These are phyloP conservation scores for Nemania diffusa DNA, from an alignment of 2,329 filamentous ascomycete species.

Conservation along the genomic window DNA sequence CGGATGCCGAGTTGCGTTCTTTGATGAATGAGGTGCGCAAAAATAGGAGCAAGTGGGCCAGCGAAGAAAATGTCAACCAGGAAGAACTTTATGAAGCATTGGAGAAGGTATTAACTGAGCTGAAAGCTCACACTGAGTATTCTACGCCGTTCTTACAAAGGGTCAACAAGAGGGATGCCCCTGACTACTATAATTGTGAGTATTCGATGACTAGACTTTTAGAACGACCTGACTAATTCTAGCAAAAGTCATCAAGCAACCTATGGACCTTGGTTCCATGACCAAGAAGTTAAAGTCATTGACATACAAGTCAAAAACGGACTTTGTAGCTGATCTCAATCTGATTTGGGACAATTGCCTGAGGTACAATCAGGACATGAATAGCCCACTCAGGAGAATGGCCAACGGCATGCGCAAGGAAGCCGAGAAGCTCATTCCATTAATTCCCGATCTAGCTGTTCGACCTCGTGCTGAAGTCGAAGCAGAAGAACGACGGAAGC, in stretches of 20 bases:
- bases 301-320: constrained; percentile 86
- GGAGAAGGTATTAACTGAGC: constrained; percentile 95
- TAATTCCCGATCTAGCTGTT: constrained; percentile 93
- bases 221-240: constrained; percentile 32
- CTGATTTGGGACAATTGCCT: constrained; percentile 98
- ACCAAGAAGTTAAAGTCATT: constrained; percentile 93
- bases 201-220: constrained; percentile 36
- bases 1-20: constrained; percentile 89
- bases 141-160: constrained; percentile 94
- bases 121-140: constrained; percentile 97
- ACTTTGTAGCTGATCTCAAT: constrained; percentile 93
- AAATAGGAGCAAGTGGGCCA: constrained; percentile 98
- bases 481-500: constrained; percentile 83
- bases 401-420: constrained; percentile 97
- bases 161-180: constrained; percentile 96
- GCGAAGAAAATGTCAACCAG: constrained; percentile 95
- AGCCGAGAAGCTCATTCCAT: constrained; percentile 92
- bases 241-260: constrained; percentile 85
- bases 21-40: constrained; percentile 98
- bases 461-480: constrained; percentile 94
- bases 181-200: constrained; percentile 92
- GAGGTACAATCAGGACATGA: constrained; percentile 91
- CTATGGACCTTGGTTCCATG: constrained; percentile 98
- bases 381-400: constrained; percentile 88
- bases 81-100: constrained; percentile 97